Percentiles rank a stretch among this genome's conserved stretches.
phyloP scores from a whole-genome alignment of 345 rosid genomes.

The sweet orange (Citrus sinensis) region DVS_A1.0 CM039163.1:40281501-40282000 shows the following conservation, averaged over 20 bases:
- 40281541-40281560: slow-evolving; percentile 3
- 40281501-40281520: no score
- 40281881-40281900: no score
- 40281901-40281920: no score
- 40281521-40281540: no score
- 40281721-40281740: background rate
- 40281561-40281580: slow-evolving; percentile 30
- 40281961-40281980: no score
- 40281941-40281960: no score
- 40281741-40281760: no score
- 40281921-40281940: no score
- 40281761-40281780: background rate
- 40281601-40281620: slow-evolving; percentile 18
- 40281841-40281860: slow-evolving; percentile 21
- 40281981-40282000: no score
- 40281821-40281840: slow-evolving; percentile 27
- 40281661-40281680: background rate
- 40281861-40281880: no score
- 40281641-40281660: no score
- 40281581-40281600: slow-evolving; percentile 16
- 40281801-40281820: slow-evolving; percentile 17
- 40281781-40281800: slow-evolving; percentile 21
- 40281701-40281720: slow-evolving; percentile 25
- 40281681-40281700: slow-evolving; percentile 6
- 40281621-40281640: slow-evolving; percentile 28